These are phyloP conservation scores for Cenchrus americanus DNA, from an alignment of 176 grass and related monocot genomes.

Conservation along the genomic window DNA sequence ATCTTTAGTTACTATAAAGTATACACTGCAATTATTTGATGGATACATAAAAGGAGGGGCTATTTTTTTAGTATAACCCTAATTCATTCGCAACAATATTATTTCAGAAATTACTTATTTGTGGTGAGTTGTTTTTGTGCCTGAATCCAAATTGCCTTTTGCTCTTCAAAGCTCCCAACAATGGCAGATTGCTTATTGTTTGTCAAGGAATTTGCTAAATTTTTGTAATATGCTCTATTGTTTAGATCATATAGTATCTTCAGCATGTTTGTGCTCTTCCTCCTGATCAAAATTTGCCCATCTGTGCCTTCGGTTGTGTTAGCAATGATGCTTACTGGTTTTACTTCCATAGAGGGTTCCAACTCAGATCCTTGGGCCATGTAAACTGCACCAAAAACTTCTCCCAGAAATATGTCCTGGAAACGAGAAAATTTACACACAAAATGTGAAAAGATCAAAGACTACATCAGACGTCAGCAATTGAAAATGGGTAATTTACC, in stretches of 20 bases:
- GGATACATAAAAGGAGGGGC: too few relatives aligned
- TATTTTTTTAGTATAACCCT: constrained; percentile 32
- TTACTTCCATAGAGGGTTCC: constrained; percentile 37
- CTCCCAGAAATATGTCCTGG: constrained; percentile 70
- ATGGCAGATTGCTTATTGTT: constrained; percentile 56
- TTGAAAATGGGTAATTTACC: constrained; percentile 41
- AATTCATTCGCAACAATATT: background rate
- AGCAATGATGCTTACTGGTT: constrained; percentile 41
- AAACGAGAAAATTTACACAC: background rate
- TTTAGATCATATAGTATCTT: constrained; percentile 53
- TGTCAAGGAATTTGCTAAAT: constrained; percentile 55
- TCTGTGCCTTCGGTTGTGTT: constrained; percentile 34
- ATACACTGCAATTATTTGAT: too few relatives aligned
- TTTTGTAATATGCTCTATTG: constrained; percentile 44
- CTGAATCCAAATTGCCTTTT: constrained; percentile 57
- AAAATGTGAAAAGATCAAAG: background rate
- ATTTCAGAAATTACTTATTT: constrained; percentile 15
- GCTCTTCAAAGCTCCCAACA: constrained; percentile 72
- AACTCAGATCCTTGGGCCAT: constrained; percentile 50
- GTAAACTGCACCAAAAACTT: constrained; percentile 73
- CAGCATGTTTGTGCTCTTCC: constrained; percentile 39
- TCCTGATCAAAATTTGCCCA: constrained; percentile 53
- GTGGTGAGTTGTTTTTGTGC: constrained; percentile 9
- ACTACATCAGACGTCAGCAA: background rate
- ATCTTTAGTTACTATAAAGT: too few relatives aligned